Base-by-base conservation (phyloP, 306 rosid species). In the Sophora flavescens region DNA sequence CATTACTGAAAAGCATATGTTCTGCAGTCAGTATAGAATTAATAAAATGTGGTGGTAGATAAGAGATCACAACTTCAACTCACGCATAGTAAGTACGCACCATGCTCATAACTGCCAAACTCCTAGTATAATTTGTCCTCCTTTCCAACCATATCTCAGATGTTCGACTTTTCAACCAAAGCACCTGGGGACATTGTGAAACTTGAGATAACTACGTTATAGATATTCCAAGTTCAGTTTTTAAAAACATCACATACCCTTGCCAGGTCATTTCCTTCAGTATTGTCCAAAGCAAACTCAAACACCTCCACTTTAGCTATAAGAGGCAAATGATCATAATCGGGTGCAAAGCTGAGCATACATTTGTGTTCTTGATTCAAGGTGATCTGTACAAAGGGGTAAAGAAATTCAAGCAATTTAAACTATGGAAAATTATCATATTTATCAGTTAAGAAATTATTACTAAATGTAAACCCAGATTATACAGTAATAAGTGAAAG, bases 31-130 rank as follows among this genome's bases (percentile, higher is more conserved):
- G 39, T 33, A 48, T 14, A 33, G 28, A 74, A 57, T n/a, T 68
- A 36, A 63, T 47, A 68, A 42, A 74, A 30, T 3, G 48, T 65
- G 33, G 56, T 54, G 69, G 57, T 9, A 70, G 47, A 63, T 73
- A 60, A 33, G n/a, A 66, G 57, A 72, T 78, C 66, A 73, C 9
- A 64, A 45, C 22, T 30, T 61, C 38, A 58, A 68, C 14, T 3
- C 10, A 42, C 57, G 78, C 38, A 16, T 54, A 65, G 53, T 77
- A 78, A 65, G 75, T 63, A 81, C 86, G 47, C 61, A 95, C 98
- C 98, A 95, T 95, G 86, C 98, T 95, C 98, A 95, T 95, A 86
- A 92, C 98, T 71, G 98, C 98, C 87, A 95, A 88, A 86, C 98
- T 95, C 82, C 97, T 88, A 2, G 98, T 95, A 71, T 95, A 95